Base-by-base conservation (phyloP, 140 eudicot species). In the Artemisia princeps region DNA sequence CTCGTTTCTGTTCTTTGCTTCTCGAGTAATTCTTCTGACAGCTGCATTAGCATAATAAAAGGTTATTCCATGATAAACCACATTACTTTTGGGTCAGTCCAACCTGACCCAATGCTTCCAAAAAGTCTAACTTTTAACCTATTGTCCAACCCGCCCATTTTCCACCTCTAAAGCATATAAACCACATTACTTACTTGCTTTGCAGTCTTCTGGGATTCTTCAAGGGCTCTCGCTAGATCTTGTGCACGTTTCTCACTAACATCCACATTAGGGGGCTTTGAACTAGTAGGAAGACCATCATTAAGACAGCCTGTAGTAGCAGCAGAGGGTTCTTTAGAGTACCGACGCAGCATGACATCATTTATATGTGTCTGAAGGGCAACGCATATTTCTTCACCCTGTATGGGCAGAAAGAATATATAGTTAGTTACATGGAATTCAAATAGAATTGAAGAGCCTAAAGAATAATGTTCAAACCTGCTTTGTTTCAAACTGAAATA, bases 381-480 rank as follows among this genome's bases (percentile, higher is more conserved):
- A 17, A 94, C 99, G 80, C 99, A 94, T 12, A 94, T 86, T 81
- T 94, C 99, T 67, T 94, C 99, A 52, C 99, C 99, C 99, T 94
- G 66, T 64, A 67, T 49, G 11, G 10, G 52, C 3, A 64, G 59
- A 30, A 46, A 48, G 28, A 67, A 37, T 24, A 64, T 40, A 42
- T 19, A 40, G 3, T 8, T 3, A 28, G 4, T 23, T 64, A 64
- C 22, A 64, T 12, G 42, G 28, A 16, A 28, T 17, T 49, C 6
- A 26, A 71, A 16, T 61, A 26, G 62, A 30, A 42, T 13, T 8
- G 5, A 59, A 30, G 3, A 15, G 13, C 2, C 14, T n/a, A 48
- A 49, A 12, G 10, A 33, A 53, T 15, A 62, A 67, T 10, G 30
- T 19, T 51, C 20, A 1, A 42, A 94, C 99, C 99, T 94, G 99